These are phyloP conservation scores for Cylindrotheca fusiformis DNA, from an alignment of 108 stramenopile species.

Conservation along the genomic window DNA sequence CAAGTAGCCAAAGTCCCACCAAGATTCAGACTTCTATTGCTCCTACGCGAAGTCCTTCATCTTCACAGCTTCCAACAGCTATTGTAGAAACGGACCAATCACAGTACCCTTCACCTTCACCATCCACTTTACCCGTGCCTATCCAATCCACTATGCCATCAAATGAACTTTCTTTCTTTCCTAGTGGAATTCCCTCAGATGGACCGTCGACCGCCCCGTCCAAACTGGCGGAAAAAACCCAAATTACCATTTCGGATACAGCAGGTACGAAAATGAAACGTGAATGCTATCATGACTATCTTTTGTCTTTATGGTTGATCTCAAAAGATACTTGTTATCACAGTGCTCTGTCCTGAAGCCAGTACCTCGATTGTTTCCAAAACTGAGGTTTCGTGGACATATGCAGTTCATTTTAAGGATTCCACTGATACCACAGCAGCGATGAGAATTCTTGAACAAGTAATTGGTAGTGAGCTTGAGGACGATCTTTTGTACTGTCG, in stretches of 20 bases:
- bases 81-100: no score
- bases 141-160: neutral
- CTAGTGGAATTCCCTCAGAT: no score
- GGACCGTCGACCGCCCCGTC: conserved; percentile 1
- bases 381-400: conserved; percentile 13
- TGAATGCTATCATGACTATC: neutral
- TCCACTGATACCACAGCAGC: neutral
- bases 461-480: neutral
- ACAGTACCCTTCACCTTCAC: no score
- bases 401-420: conserved; percentile 17
- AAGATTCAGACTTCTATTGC: no score
- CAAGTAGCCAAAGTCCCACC: no score
- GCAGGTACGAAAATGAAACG: neutral
- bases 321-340: no score
- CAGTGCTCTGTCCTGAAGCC: conserved; percentile 22
- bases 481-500: conserved; percentile 4
- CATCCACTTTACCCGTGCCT: neutral
- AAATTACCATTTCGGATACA: neutral
- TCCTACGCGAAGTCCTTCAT: neutral
- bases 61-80: neutral
- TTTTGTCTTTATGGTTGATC: neutral
- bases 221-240: neutral
- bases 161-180: no score
- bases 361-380: conserved; percentile 10
- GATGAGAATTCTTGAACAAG: neutral